Evolutionary conservation across 805 yeast species (phyloP).

Genomic region (Metschnikowia henanensis): DNA sequence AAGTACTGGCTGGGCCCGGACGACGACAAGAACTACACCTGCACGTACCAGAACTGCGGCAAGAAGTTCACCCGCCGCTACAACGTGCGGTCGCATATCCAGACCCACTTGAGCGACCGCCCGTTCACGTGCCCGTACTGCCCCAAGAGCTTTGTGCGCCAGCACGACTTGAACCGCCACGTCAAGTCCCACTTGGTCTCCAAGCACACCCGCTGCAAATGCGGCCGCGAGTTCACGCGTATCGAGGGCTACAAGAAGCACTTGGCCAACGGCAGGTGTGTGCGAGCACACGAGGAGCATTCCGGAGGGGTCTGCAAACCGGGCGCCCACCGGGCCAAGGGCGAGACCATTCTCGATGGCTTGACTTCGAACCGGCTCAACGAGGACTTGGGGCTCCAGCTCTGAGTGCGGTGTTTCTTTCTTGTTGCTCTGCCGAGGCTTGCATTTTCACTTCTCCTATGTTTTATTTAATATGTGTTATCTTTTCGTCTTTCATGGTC

Average conservation of each 20-base stretch:
- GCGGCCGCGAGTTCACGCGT: constrained; percentile 93
- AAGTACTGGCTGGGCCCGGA: constrained; percentile 81
- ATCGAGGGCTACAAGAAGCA: constrained; percentile 88
- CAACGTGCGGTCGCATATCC: constrained; percentile 92
- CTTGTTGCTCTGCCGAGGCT: not conserved
- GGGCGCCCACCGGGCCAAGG: constrained; percentile 9
- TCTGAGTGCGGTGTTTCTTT: not conserved
- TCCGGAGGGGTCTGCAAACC: constrained; percentile 14
- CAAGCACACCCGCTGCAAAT: constrained; percentile 68
- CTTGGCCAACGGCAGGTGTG: constrained; percentile 40
- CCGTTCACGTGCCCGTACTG: constrained; percentile 85
- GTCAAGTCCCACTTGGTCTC: constrained; percentile 80
- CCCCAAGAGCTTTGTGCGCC: constrained; percentile 86
- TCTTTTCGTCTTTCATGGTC: not conserved
- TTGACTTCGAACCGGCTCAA: constrained; percentile 19
- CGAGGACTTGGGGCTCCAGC: constrained; percentile 11
- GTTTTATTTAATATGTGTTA: constrained; percentile 1
- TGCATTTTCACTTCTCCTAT: constrained; percentile 9
- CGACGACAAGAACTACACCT: constrained; percentile 65
- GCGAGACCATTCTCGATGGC: constrained; percentile 18
- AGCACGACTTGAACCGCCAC: constrained; percentile 92
- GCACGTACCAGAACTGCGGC: constrained; percentile 76
- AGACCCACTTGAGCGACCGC: constrained; percentile 92
- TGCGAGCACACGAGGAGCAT: constrained; percentile 5
- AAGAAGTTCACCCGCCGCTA: constrained; percentile 86